Conservation (phyloP, 192 early-diverging fungal species). For the Coemansia sp. region DNA sequence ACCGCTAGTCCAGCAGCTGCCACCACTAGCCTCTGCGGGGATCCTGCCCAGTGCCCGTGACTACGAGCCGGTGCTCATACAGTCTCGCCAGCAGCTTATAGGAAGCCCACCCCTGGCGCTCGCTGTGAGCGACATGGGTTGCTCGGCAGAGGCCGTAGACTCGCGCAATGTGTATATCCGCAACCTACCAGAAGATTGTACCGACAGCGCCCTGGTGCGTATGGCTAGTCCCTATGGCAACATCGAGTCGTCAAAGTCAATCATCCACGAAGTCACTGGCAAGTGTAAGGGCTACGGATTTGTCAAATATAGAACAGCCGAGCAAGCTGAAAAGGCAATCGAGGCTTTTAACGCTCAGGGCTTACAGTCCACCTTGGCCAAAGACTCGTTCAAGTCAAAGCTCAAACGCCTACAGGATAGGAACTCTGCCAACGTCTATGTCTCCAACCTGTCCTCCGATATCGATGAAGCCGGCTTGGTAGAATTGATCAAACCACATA, state of each 20-base stretch:
- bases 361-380: constrained; percentile 73
- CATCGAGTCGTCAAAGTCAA: constrained; percentile 80
- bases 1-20: constrained; percentile 5
- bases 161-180: constrained; percentile 77
- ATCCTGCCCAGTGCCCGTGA: background rate
- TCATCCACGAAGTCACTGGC: constrained; percentile 74
- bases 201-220: constrained; percentile 63
- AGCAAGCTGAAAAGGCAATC: constrained; percentile 67
- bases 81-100: background rate
- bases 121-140: background rate
- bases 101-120: constrained; percentile 4
- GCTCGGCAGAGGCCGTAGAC: constrained; percentile 17
- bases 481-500: constrained; percentile 63
- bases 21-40: background rate
- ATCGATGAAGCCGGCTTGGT: constrained; percentile 68
- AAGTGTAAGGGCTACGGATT: constrained; percentile 91
- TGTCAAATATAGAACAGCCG: constrained; percentile 74
- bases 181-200: constrained; percentile 64
- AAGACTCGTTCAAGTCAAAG: constrained; percentile 69
- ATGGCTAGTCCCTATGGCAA: constrained; percentile 68
- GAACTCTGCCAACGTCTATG: constrained; percentile 77
- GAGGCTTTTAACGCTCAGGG: constrained; percentile 64
- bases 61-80: background rate
- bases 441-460: constrained; percentile 76
- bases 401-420: constrained; percentile 72